Conservation (phyloP, 805 yeast genomes). For the Candida koratica region DNA sequence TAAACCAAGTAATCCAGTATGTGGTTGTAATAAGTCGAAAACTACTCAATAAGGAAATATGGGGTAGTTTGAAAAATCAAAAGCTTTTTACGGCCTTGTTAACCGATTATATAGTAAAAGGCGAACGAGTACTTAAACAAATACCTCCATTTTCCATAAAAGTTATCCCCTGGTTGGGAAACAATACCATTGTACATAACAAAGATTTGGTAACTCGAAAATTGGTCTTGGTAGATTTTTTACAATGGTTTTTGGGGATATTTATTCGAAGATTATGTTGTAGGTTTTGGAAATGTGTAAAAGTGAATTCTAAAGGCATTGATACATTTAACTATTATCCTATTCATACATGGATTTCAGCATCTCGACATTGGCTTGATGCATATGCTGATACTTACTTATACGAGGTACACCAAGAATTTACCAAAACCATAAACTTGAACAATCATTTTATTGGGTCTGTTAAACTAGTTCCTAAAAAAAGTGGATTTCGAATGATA, state of each 20-base stretch:
- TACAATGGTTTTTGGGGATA: constrained; percentile 54
- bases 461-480: constrained; percentile 48
- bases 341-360: constrained; percentile 53
- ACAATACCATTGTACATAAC: constrained; percentile 24
- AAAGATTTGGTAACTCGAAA: constrained; percentile 41
- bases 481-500: constrained; percentile 54
- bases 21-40: constrained; percentile 41
- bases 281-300: constrained; percentile 12
- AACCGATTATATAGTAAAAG: constrained; percentile 16
- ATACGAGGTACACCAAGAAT: constrained; percentile 6
- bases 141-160: constrained; percentile 1
- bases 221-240: constrained; percentile 35
- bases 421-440: constrained; percentile 1
- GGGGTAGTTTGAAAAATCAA: constrained; percentile 54
- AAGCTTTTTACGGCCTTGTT: constrained; percentile 34
- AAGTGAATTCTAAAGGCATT: constrained; percentile 2
- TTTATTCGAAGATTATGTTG: constrained; percentile 28
- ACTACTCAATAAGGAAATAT: constrained; percentile 47
- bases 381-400: constrained; percentile 42
- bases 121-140: constrained; percentile 3
- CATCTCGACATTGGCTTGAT: constrained; percentile 40
- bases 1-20: constrained; percentile 37
- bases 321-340: constrained; percentile 41
- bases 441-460: constrained; percentile 14
- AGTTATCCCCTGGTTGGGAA: constrained; percentile 47